Evolutionary conservation across 257 asterid species (phyloP), one percentile per base, ranked within the genome.

Genomic region (Nicotiana benthamiana): DNA sequence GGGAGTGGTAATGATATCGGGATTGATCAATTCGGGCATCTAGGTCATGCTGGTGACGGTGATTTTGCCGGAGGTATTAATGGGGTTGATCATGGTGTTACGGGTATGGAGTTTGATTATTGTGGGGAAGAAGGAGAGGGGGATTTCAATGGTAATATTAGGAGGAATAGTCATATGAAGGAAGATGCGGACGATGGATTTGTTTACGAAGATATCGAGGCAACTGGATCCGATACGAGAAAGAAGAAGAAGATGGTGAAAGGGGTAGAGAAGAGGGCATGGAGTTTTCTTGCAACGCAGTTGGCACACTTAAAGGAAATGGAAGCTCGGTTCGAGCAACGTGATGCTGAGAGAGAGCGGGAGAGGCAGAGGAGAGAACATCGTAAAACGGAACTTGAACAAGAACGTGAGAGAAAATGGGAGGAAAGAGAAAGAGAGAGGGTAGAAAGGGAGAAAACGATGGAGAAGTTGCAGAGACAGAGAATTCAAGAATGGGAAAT

Each of bases 101-200:
- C 94, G 83, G 95, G 89, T 77, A 87, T 94, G 89, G 97, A 90
- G 89, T 94, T 96, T 18, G 91, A 92, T 56, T 96, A 96, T 82
- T 95, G 88, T 6, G 91, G 91, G 52, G 98, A 89, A 72, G 96
- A 90, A n/a, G 97, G 91, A 59, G 96, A 91, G 75, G 97, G 89
- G 78, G 91, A 92, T 75, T 89, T 83, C 59, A 87, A 85, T 10
- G 92, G 87, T n/a, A 87, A 89, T 46, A 77, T 72, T 64, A 89
- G 87, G 68, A 88, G 86, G 64, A 89, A 86, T 81, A 85, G 67
- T 81, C 88, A 83, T 72, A 81, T 82, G 84, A 93, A 91, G 81
- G 97, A 92, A 80, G 92, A 89, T 75, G 86, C 79, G 0, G 88
- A 88, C 36, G 89, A 83, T 5, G 88, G 93, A 18, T 93, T 92